Conservation (phyloP, 2,329 filamentous ascomycete species). For the Paramyrothecium roridum region DNA sequence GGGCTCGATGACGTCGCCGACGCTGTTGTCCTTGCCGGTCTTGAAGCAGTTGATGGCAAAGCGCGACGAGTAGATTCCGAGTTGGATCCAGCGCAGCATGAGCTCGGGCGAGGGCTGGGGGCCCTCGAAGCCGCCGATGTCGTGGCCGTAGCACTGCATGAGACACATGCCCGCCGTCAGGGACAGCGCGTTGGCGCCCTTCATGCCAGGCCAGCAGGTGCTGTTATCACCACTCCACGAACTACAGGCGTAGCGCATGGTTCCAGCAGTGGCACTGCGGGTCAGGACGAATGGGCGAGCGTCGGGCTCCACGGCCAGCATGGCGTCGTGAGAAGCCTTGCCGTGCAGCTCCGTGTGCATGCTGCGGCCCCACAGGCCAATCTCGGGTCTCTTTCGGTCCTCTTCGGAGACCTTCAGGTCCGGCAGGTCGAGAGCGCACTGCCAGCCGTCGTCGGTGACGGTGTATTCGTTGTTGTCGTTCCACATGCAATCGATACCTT, state of each 20-base stretch:
- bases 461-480: conserved; percentile 79
- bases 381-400: conserved; percentile 37
- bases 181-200: conserved; percentile 66
- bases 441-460: conserved; percentile 63
- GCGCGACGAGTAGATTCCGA: conserved; percentile 65
- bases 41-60: conserved; percentile 81
- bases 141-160: conserved; percentile 68
- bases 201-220: conserved; percentile 72
- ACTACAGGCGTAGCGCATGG: conserved; percentile 66
- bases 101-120: conserved; percentile 69
- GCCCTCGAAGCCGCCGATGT: conserved; percentile 74
- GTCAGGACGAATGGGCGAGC: conserved; percentile 66
- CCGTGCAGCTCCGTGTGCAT: conserved; percentile 70
- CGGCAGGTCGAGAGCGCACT: conserved; percentile 49
- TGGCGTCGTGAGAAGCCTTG: conserved; percentile 67
- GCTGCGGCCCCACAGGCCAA: conserved; percentile 68
- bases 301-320: conserved; percentile 54
- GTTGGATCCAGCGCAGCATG: conserved; percentile 70
- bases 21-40: conserved; percentile 61
- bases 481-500: conserved; percentile 73
- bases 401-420: conserved; percentile 32
- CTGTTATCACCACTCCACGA: conserved; percentile 75
- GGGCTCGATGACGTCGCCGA: conserved; percentile 73
- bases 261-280: conserved; percentile 67
- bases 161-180: conserved; percentile 66